Conservation (phyloP, 768 basidiomycete species). For the Kwoniella dendrophila region DNA sequence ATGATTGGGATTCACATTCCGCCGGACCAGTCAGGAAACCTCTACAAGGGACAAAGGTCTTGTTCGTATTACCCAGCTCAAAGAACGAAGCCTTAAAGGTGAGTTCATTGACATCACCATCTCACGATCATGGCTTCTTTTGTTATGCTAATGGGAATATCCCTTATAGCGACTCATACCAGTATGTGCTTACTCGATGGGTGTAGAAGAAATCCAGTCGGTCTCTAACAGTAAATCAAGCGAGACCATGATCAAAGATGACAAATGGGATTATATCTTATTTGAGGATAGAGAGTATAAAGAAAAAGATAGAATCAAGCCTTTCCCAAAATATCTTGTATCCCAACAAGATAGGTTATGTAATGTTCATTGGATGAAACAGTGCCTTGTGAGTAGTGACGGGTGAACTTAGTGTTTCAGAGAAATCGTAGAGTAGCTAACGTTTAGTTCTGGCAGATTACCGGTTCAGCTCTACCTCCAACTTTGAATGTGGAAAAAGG, state of each 20-base stretch:
- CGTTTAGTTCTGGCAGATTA: slow-evolving; percentile 28
- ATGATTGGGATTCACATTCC: slow-evolving; percentile 58
- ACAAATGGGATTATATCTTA: slow-evolving; percentile 31
- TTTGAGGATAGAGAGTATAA: slow-evolving; percentile 32
- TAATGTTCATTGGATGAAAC: slow-evolving; percentile 50
- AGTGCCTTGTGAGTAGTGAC: slow-evolving; percentile 52
- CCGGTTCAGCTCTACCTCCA: slow-evolving; percentile 25
- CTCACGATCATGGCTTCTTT: not conserved
- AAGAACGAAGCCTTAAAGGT: slow-evolving; percentile 25
- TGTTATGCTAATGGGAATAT: not conserved
- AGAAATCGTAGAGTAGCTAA: not conserved
- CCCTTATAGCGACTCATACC: slow-evolving; percentile 57
- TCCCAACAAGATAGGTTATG: slow-evolving; percentile 22
- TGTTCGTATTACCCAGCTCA: slow-evolving; percentile 27
- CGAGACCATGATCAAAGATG: slow-evolving; percentile 17
- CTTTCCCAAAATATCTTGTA: not conserved
- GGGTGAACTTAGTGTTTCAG: not conserved
- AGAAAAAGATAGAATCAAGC: not conserved
- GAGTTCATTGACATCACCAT: not conserved
- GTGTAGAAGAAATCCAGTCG: slow-evolving; percentile 64
- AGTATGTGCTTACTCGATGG: slow-evolving; percentile 75
- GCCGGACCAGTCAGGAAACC: slow-evolving; percentile 28
- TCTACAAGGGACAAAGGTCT: slow-evolving; percentile 30
- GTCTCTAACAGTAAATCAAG: slow-evolving; percentile 11
- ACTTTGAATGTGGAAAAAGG: not conserved